Base-by-base conservation (phyloP, 139 green algal genomes). In the Pseudopediastrum boryanum region DNA sequence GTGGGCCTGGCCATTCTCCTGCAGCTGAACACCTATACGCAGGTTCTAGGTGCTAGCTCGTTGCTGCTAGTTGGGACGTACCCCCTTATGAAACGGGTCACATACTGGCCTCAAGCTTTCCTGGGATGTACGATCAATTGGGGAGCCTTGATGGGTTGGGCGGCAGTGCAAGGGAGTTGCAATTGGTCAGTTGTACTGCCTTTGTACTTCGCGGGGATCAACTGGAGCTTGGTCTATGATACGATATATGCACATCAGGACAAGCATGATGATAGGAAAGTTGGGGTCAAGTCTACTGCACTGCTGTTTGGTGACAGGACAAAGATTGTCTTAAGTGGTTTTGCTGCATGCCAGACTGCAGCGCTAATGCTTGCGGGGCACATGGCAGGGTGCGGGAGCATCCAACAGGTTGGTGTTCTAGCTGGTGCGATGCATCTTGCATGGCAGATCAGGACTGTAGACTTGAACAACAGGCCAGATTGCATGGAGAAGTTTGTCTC, bases 191-290 rank as follows among this genome's bases (percentile, higher is more conserved):
- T 94, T 6, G 89, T 96, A 33, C 62, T 96, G 65, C 96, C 96
- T 4, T 82, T 99, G 46, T 98, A 99, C 83, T 76, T 70, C 5
- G 82, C 82, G 0, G 90, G 91, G 6, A 82, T 98, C 0, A 85
- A 64, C 56, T 99, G 96, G 96, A 98, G 95, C 9, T 84, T 99
- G 2, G 88, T 98, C 8, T 99, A 99, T 70, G 96, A 99, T 87
- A 99, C 96, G 8, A 97, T 99, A 43, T 99, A 99, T 72, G 96
- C 96, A 0, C 93, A 98, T 72, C 96, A 99, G 90, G 95, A 99
- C 84, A 98, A 95, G 80, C 33, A 65, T 19, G 96, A 99, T 69
- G 96, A 99, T 66, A 79, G 80, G 35, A 62, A 69, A 0, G 91
- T 88, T 0, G 96, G 96, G 29, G 87, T 99, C 29, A 94, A 94